Base-by-base conservation (phyloP, 2,329 filamentous ascomycete species). In the Acarospora socialis region DNA sequence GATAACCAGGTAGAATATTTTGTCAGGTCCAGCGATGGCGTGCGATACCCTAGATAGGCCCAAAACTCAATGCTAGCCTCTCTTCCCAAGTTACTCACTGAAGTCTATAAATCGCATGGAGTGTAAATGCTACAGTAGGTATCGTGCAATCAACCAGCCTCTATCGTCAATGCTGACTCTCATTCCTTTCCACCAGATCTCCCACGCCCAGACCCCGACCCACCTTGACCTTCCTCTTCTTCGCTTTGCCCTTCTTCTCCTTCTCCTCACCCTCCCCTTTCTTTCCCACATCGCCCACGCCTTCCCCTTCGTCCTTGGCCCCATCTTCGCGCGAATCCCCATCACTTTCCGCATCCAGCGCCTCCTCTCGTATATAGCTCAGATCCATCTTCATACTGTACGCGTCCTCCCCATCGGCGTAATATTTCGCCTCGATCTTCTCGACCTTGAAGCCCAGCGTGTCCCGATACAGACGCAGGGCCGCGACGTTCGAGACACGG, bases 401-500 rank as follows among this genome's bases (percentile, higher is more conserved):
- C 21, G 90, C 90, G 61, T 98, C 83, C 62, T 98, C 90, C 38
- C 87, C 87, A 55, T 98, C 90, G 36, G 90, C 90, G 54, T 98
- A 98, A 69, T 93, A 93, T 60, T 86, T 90, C 29, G 70, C 54
- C 59, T 92, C 83, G 7, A 78, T 74, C 63, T 84, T 90, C 43
- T 90, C 82, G 44, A 81, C 80, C 52, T 76, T 71, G 66, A 94
- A 95, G 33, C 82, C 77, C 1, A 94, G 73, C 0, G 86, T 94
- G 53, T 92, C 80, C 47, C 83, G 77, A 70, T 98, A 98, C 14
- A 98, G 71, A 48, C 81, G 81, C 40, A 93, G 72, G 16, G 90
- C 90, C 5, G 90, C 90, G 39, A 72, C 71, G 66, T 98, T 98
- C 57, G 81, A 90, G 32, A 93, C 73, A 50, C 90, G 86, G 42